These are phyloP conservation scores for Leccinum fibrillosum DNA, from an alignment of 768 basidiomycete species.

Conservation along the genomic window DNA sequence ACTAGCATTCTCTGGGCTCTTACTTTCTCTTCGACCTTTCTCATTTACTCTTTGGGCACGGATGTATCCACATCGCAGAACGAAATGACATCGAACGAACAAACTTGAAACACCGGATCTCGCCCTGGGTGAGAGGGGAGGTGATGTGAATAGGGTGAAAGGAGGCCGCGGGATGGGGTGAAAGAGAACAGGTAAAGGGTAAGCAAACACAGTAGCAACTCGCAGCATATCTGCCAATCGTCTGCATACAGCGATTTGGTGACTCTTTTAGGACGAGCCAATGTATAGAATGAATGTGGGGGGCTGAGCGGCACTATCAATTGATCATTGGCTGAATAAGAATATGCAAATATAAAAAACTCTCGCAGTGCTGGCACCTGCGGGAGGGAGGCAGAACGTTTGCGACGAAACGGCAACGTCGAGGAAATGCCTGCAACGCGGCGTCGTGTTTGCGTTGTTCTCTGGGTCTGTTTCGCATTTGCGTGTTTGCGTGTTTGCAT, in stretches of 20 bases:
- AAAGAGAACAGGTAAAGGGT: not conserved
- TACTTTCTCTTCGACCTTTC: not conserved
- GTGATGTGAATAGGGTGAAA: not conserved
- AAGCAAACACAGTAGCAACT: not conserved
- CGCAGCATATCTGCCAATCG: not conserved
- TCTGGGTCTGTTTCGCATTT: not conserved
- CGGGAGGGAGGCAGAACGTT: not conserved
- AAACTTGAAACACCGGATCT: conserved; percentile 3
- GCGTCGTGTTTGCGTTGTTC: not conserved
- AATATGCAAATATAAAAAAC: not conserved
- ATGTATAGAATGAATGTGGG: too few relatives aligned
- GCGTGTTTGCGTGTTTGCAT: not conserved
- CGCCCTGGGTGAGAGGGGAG: not conserved
- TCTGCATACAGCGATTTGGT: not conserved
- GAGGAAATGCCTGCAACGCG: not conserved
- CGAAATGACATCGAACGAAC: conserved; percentile 2
- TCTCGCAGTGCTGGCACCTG: not conserved
- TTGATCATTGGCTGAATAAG: not conserved
- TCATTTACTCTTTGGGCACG: not conserved
- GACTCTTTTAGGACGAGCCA: not conserved
- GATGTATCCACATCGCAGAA: conserved; percentile 1
- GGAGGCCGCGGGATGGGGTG: not conserved
- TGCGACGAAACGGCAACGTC: not conserved
- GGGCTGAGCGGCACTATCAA: not conserved
- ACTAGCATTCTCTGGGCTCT: not conserved